Percentiles rank a stretch among this genome's conserved stretches.
Conservation (phyloP, 176 grass and related monocot species). For the Oryza glumipatula region DNA sequence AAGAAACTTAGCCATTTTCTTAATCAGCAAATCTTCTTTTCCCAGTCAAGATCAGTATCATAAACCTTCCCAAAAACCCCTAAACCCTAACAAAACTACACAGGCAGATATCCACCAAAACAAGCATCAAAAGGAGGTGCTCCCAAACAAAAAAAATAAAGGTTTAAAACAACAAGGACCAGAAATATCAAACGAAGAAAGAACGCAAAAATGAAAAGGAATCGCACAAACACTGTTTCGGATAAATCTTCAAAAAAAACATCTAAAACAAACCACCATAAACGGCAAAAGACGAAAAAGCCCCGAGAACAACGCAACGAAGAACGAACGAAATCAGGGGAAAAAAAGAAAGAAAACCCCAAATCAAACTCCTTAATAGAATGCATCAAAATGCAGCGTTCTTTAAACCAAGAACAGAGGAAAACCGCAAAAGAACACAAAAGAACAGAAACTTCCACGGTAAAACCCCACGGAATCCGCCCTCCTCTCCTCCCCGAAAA, state of each 20-base stretch:
- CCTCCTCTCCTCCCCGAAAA: neutral
- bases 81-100: neutral
- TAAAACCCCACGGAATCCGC: neutral
- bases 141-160: neutral
- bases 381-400: slow-evolving; percentile 43
- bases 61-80: neutral
- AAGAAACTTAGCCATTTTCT: too few relatives aligned
- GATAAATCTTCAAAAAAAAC: neutral
- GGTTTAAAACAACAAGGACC: neutral
- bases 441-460: neutral
- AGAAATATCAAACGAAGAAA: neutral
- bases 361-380: neutral
- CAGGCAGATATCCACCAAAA: neutral
- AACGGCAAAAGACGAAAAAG: neutral
- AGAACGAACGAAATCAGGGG: neutral
- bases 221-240: neutral
- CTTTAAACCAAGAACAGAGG: neutral
- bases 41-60: neutral
- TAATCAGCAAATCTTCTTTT: too few relatives aligned
- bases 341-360: neutral
- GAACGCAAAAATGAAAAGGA: neutral
- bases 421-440: too few relatives aligned
- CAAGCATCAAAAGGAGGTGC: neutral
- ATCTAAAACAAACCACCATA: neutral
- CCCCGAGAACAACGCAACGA: neutral